Percentiles rank a stretch among this genome's conserved stretches.
phyloP scores from a whole-genome alignment of 495 filamentous ascomycete genomes.

The Xylaria grammica region DNA sequence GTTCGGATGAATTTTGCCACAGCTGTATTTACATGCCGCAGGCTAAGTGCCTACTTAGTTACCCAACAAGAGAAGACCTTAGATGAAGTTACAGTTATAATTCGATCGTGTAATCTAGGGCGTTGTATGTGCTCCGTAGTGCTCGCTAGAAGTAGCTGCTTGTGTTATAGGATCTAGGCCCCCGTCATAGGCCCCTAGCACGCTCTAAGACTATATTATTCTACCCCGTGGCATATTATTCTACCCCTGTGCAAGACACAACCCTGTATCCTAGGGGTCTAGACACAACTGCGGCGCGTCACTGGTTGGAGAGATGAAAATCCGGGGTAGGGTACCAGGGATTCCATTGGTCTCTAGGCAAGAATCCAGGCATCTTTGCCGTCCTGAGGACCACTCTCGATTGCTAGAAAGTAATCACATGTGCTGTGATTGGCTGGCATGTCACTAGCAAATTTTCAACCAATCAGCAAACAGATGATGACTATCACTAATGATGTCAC shows the following conservation, averaged over 20 bases:
- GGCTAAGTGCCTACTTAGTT: neutral
- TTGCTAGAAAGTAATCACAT: constrained; percentile 17
- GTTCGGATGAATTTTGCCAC: neutral
- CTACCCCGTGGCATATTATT: neutral
- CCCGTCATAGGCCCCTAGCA: too few species aligned
- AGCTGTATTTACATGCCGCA: neutral
- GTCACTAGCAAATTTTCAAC: neutral
- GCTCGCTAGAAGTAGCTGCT: too few species aligned
- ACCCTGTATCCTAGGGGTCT: neutral
- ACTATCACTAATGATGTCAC: constrained; percentile 23
- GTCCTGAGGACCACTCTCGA: neutral
- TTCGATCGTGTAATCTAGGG: neutral
- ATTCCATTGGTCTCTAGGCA: neutral
- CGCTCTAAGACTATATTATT: too few species aligned
- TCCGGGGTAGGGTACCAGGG: constrained; percentile 2
- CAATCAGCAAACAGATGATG: constrained; percentile 21
- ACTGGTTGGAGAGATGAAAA: neutral
- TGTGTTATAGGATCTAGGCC: too few species aligned
- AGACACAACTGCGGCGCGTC: neutral
- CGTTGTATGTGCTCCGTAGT: too few species aligned
- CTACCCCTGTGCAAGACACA: neutral
- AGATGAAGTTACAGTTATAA: neutral
- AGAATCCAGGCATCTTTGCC: too few species aligned
- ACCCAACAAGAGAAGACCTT: too few species aligned
- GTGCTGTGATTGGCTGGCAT: constrained; percentile 9